Evolutionary conservation across 2,329 filamentous ascomycete genomes (phyloP).

Genomic region (Chrysoporthe deuterocubensis): DNA sequence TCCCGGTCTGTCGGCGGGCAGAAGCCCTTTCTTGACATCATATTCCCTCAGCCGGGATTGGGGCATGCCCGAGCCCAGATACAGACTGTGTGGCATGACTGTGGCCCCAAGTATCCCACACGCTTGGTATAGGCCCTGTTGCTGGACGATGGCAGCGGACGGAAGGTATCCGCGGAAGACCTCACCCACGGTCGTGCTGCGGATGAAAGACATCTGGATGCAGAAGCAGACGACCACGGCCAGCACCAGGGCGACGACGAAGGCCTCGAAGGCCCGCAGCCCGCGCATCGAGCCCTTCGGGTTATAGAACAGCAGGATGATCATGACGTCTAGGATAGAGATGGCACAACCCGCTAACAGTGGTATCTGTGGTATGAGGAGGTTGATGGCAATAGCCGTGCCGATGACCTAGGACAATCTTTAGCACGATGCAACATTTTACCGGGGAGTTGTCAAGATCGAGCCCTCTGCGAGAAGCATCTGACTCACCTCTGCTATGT

Average conservation of each 20-base stretch:
- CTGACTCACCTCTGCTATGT: constrained; percentile 64
- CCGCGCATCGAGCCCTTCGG: constrained; percentile 63
- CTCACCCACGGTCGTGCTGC: constrained; percentile 56
- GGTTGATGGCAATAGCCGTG: constrained; percentile 70
- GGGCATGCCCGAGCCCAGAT: constrained; percentile 71
- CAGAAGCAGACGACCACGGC: constrained; percentile 73
- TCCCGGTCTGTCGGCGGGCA: constrained; percentile 41
- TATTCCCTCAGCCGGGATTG: constrained; percentile 69
- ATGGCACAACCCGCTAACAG: constrained; percentile 71
- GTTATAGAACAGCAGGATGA: constrained; percentile 69
- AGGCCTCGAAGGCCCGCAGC: constrained; percentile 65
- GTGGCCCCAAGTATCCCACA: constrained; percentile 80
- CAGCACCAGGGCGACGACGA: constrained; percentile 67
- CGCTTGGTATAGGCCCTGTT: constrained; percentile 65
- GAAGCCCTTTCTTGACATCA: constrained; percentile 60
- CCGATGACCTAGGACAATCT: constrained; percentile 60
- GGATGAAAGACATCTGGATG: constrained; percentile 68
- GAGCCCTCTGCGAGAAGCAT: too few species aligned
- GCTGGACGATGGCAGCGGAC: constrained; percentile 60
- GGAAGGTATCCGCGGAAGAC: constrained; percentile 70
- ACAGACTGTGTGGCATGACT: constrained; percentile 72
- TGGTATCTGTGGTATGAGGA: constrained; percentile 66
- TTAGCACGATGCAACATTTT: background rate
- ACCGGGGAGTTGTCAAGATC: background rate
- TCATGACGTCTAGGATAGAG: constrained; percentile 69